phyloP scores from a whole-genome alignment of 306 rosid species.

The Prosopis cineraria region DNA sequence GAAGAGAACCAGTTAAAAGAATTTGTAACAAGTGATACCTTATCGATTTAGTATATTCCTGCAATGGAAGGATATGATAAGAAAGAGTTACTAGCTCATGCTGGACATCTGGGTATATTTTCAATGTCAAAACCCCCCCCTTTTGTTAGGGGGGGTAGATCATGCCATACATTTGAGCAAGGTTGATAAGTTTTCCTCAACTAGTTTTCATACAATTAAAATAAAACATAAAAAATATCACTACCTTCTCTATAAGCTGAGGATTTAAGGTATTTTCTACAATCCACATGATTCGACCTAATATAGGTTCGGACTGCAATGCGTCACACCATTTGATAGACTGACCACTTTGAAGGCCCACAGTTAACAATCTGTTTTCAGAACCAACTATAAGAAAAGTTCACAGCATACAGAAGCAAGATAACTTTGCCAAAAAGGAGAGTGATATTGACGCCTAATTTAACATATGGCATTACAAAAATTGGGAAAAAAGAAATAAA shows the following conservation, averaged over 20 bases:
- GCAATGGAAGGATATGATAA: neutral
- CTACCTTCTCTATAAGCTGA: conserved; percentile 89
- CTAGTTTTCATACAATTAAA: neutral
- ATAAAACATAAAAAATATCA: conserved; percentile 9
- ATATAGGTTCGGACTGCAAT: conserved; percentile 62
- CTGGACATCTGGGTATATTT: neutral
- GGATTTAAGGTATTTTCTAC: conserved; percentile 78
- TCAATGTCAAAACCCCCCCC: conserved; percentile 1
- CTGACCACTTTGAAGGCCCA: conserved; percentile 71
- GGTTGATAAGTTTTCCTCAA: neutral
- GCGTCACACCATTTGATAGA: conserved; percentile 65
- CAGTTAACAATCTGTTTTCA: conserved; percentile 60
- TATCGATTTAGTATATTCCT: neutral
- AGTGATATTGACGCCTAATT: conserved; percentile 15
- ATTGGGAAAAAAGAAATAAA: neutral
- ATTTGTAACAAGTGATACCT: neutral
- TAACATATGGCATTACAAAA: conserved; percentile 10
- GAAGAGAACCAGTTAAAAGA: neutral
- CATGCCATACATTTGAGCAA: neutral
- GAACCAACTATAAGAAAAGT: conserved; percentile 25
- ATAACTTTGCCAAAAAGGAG: conserved; percentile 9
- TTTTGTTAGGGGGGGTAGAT: no score
- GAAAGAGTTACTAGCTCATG: neutral
- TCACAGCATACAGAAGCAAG: conserved; percentile 14
- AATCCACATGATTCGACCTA: conserved; percentile 75